Evolutionary conservation across 768 basidiomycete species (phyloP).

Genomic region (Chiua virens): DNA sequence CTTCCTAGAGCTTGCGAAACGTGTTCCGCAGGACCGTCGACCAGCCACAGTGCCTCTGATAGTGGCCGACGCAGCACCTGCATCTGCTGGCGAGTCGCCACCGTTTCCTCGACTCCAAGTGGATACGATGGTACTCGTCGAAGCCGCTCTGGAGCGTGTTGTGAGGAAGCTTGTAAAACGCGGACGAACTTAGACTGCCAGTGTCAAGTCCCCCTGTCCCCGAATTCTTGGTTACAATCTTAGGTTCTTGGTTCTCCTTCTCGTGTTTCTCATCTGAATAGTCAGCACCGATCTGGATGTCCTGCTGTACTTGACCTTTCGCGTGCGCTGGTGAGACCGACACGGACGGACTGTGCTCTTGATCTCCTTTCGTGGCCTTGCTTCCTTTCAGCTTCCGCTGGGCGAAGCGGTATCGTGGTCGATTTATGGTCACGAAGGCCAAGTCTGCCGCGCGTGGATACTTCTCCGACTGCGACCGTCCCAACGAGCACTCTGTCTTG

Average conservation of each 20-base stretch:
- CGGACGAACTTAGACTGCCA: slow-evolving; percentile 3
- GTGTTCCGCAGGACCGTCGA: slow-evolving; percentile 5
- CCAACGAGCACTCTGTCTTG: slow-evolving; percentile 5
- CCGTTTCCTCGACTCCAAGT: not conserved
- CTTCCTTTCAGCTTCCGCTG: slow-evolving; percentile 10
- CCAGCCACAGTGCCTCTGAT: not conserved
- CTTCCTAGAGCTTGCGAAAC: slow-evolving; percentile 24
- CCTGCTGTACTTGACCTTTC: not conserved
- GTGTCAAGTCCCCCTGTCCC: not conserved
- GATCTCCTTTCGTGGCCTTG: not conserved
- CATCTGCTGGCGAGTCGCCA: not conserved
- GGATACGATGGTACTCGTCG: slow-evolving; percentile 23
- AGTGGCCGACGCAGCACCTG: not conserved
- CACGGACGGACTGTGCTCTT: not conserved
- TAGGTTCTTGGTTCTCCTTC: slow-evolving; percentile 5
- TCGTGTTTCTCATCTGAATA: not conserved
- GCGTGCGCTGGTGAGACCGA: not conserved
- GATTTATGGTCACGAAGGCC: slow-evolving; percentile 21
- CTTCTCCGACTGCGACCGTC: slow-evolving; percentile 27
- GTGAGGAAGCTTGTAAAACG: slow-evolving; percentile 9
- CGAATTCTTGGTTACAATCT: not conserved
- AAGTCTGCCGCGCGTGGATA: slow-evolving; percentile 20
- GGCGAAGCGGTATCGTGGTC: slow-evolving; percentile 20
- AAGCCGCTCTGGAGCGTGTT: slow-evolving; percentile 17
- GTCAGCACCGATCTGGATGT: not conserved